These are phyloP conservation scores for Jatropha podagrica DNA, from an alignment of 441 rosid genomes.

Conservation along the genomic window DNA sequence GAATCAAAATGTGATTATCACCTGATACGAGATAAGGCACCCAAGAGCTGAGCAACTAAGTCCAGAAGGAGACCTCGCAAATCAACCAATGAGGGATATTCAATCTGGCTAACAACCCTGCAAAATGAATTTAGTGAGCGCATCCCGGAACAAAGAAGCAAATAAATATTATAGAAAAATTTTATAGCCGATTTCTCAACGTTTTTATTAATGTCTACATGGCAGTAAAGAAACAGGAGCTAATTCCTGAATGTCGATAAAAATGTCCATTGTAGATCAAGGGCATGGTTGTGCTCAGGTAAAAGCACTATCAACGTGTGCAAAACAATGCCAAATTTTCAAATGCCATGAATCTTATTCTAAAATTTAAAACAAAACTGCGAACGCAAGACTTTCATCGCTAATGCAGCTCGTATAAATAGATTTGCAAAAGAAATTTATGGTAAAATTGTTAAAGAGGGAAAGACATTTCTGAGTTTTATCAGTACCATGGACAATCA, in stretches of 20 bases:
- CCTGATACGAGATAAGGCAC: slow-evolving; percentile 99
- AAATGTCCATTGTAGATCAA: slow-evolving; percentile 9
- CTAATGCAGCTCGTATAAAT: neutral
- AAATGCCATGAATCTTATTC: neutral
- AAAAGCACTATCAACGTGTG: neutral
- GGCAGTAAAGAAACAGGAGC: neutral
- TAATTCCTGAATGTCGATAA: slow-evolving; percentile 10
- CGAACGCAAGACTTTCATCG: neutral
- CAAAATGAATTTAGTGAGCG: slow-evolving; percentile 15
- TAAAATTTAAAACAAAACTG: neutral
- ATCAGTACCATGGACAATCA: neutral
- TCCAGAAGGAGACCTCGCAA: slow-evolving; percentile 96
- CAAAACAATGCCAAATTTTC: neutral
- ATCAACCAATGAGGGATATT: slow-evolving; percentile 98
- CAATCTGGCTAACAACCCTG: slow-evolving; percentile 99
- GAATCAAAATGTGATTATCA: slow-evolving; percentile 23
- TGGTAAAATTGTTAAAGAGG: neutral
- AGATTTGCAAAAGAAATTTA: neutral
- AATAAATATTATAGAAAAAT: neutral
- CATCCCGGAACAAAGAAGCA: neutral
- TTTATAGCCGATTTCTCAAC: neutral
- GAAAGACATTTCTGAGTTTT: neutral
- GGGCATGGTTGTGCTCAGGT: neutral
- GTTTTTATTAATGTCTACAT: neutral
- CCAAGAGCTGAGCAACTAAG: slow-evolving; percentile 96